Conservation (phyloP, 2,329 filamentous ascomycete genomes). For the Chalaropsis thielavioides region DNA sequence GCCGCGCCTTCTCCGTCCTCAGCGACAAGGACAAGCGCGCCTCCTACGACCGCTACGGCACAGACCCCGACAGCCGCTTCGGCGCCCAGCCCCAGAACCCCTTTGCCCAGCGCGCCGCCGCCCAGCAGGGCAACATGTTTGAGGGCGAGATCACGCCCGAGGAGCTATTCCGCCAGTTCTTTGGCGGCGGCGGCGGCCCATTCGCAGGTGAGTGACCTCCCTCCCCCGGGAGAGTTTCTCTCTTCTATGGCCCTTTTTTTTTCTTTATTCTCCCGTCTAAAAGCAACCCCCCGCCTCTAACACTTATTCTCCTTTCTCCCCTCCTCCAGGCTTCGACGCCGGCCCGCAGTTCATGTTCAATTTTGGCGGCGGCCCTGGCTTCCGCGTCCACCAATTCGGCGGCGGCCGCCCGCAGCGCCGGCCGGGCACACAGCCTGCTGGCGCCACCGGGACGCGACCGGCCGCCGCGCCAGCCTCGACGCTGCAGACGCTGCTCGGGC, state of each 20-base stretch:
- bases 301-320: neutral
- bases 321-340: conserved; percentile 45
- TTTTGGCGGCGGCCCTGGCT: conserved; percentile 70
- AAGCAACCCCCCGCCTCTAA: neutral
- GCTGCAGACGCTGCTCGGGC: conserved; percentile 50
- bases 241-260: neutral
- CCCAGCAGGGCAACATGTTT: conserved; percentile 43
- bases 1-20: conserved; percentile 80
- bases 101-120: conserved; percentile 40
- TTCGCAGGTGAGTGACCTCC: conserved; percentile 29
- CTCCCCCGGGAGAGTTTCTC: no score
- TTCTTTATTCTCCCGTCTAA: no score
- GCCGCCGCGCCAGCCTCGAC: conserved; percentile 28
- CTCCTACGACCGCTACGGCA: conserved; percentile 77
- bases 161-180: conserved; percentile 94
- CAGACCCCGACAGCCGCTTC: conserved; percentile 83
- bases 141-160: conserved; percentile 91
- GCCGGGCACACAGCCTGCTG: conserved; percentile 46
- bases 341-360: conserved; percentile 92
- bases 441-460: conserved; percentile 23
- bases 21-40: conserved; percentile 87
- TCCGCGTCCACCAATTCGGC: conserved; percentile 92
- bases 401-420: conserved; percentile 58
- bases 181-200: conserved; percentile 57
- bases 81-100: conserved; percentile 43